These are phyloP conservation scores for Trichoderma gamsii DNA, from an alignment of 495 filamentous ascomycete species.

Conservation along the genomic window DNA sequence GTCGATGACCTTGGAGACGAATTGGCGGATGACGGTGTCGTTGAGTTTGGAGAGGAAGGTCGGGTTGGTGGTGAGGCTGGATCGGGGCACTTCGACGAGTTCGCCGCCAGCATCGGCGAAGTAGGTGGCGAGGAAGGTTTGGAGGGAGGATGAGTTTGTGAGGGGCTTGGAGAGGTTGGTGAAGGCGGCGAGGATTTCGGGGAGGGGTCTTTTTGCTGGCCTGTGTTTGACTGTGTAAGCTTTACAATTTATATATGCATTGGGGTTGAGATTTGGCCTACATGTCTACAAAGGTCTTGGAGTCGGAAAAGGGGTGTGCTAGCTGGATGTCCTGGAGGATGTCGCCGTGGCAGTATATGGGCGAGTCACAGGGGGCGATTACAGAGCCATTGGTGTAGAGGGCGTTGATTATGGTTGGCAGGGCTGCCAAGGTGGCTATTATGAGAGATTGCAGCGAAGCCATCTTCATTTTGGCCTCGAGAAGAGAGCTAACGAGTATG, in stretches of 20 bases:
- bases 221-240: conserved; percentile 20
- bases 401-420: conserved; percentile 22
- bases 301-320: conserved; percentile 43
- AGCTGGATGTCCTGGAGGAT: conserved; percentile 43
- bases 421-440: conserved; percentile 24
- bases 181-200: conserved; percentile 41
- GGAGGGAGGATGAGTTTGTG: conserved; percentile 43
- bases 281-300: conserved; percentile 50
- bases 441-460: not conserved
- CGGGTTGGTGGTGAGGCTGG: conserved; percentile 36
- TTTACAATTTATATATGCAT: not conserved
- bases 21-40: conserved; percentile 40
- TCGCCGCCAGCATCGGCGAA: conserved; percentile 44
- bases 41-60: conserved; percentile 38
- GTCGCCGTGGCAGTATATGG: conserved; percentile 45
- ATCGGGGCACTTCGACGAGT: conserved; percentile 36
- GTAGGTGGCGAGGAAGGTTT: conserved; percentile 37
- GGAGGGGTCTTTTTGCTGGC: conserved; percentile 39
- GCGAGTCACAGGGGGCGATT: conserved; percentile 43
- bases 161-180: conserved; percentile 38
- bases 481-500: not conserved
- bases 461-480: not conserved
- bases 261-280: conserved; percentile 25
- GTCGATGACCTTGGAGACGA: conserved; percentile 41
- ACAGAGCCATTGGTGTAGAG: conserved; percentile 43